A percentile compares a stretch with the other conserved stretches of the same genome.
Evolutionary conservation across 2,329 filamentous ascomycete genomes (phyloP).

Genomic region (Cordyceps fumosorosea): DNA sequence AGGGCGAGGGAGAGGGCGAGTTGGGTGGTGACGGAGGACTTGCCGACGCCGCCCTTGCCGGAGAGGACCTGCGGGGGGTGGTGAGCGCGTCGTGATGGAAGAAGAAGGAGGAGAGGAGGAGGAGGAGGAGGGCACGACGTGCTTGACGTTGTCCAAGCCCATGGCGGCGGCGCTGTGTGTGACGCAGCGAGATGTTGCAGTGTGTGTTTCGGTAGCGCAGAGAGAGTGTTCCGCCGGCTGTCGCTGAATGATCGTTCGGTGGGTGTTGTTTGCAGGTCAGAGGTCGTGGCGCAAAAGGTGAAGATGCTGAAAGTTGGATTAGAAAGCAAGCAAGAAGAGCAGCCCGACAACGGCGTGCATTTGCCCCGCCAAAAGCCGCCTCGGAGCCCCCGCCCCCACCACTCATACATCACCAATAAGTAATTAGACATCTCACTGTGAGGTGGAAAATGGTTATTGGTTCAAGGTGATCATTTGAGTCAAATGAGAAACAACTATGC

Average conservation of each 20-base stretch:
- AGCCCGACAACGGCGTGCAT: not conserved
- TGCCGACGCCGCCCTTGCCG: slow-evolving; percentile 95
- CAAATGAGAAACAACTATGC: too few species aligned
- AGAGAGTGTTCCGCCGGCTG: not conserved
- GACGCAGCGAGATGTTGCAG: not conserved
- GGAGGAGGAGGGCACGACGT: slow-evolving; percentile 51
- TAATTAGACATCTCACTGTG: too few species aligned
- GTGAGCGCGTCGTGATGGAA: not conserved
- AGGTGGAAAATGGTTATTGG: too few species aligned
- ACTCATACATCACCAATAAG: not conserved
- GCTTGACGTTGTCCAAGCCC: slow-evolving; percentile 55
- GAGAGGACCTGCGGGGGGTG: slow-evolving; percentile 60
- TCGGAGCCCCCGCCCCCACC: not conserved
- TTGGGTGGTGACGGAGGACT: slow-evolving; percentile 96
- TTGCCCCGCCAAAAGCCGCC: slow-evolving; percentile 3
- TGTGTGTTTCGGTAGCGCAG: not conserved
- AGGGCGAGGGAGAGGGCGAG: slow-evolving; percentile 83
- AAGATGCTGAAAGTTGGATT: not conserved
- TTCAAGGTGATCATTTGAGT: too few species aligned
- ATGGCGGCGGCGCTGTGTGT: slow-evolving; percentile 23
- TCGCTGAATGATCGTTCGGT: not conserved
- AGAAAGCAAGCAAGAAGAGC: not conserved
- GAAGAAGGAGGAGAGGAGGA: too few species aligned
- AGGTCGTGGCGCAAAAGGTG: not conserved
- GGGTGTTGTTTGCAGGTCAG: not conserved